Evolutionary conservation across 2,329 filamentous ascomycete species (phyloP), one percentile per base, ranked within the genome.

Genomic region (Epicoccum sorghinum): DNA sequence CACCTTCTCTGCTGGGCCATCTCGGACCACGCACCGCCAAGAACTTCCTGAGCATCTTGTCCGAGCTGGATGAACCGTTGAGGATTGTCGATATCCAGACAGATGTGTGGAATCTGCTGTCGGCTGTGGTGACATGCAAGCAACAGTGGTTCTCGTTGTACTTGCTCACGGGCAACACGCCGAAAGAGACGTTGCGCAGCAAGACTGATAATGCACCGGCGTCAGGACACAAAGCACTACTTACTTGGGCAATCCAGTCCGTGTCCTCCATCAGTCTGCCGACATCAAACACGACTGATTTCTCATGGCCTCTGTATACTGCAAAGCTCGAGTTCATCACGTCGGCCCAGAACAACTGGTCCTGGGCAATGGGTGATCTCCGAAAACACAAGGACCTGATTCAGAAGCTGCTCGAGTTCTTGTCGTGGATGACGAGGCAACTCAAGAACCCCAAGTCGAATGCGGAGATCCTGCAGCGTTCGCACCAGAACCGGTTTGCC

Each of bases 131-230:
- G 56, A 89, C 89, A 61, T 93, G 91, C 70, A 88, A 91, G 59
- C 95, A 99, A 71, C 93, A 96, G 69, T 98, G 93, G 90, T 90
- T 99, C 79, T 91, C 93, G 0, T 91, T 96, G 58, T 96, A 93
- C 69, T 82, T 99, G 7, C 85, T 98, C 35, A 97, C 92, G 6
- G 95, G 93, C 22, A 89, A 87, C 68, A 91, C 91, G 0, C 92
- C 93, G 4, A 86, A 90, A 58, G 87, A 95, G 63, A 84, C 89
- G 4, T 78, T 91, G 67, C 86, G 86, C 38, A 81, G 80, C 39
- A 72, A 73, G 41, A 83, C 83, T 61, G 78, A 82, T 25, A 49
- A 55, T 7, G 40, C 64, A 7, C 39, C 61, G 41, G 54, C 49
- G 10, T 64, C 81, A 12, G 77, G 78, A 58, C 80, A 79, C 22